Conservation (phyloP, 225 moss, liverwort and hornwort genomes). For the Pseudoscleropodium purum region DNA sequence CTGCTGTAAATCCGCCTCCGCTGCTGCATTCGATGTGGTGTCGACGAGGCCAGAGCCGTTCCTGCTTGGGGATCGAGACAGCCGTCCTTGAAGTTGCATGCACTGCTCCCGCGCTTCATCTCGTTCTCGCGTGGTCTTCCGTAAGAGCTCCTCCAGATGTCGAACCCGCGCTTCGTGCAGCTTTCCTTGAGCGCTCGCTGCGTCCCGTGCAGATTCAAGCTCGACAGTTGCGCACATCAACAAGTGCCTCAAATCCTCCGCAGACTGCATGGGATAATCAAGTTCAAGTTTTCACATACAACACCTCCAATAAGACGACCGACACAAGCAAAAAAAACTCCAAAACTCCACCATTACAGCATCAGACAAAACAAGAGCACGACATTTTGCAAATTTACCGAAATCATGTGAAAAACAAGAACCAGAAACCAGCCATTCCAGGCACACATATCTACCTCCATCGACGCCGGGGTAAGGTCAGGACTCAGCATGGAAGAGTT, state of each 20-base stretch:
- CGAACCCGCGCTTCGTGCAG: constrained; percentile 70
- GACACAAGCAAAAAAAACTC: no score
- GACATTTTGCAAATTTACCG: background rate
- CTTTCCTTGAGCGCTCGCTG: constrained; percentile 50
- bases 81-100: constrained; percentile 41
- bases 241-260: constrained; percentile 62
- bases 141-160: constrained; percentile 68
- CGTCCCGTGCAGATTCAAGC: constrained; percentile 57
- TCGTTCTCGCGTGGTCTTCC: constrained; percentile 54
- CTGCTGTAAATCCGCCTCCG: constrained; percentile 38
- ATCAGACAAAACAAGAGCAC: background rate
- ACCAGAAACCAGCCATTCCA: background rate
- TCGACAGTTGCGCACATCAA: constrained; percentile 55
- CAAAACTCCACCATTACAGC: no score
- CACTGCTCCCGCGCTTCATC: constrained; percentile 73
- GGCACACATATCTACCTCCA: constrained; percentile 16
- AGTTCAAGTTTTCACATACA: background rate
- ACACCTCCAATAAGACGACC: background rate
- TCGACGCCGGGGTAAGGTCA: constrained; percentile 22
- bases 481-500: constrained; percentile 32
- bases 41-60: constrained; percentile 36
- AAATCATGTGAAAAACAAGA: background rate
- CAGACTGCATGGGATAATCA: constrained; percentile 17
- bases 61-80: constrained; percentile 53
- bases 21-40: constrained; percentile 21